Evolutionary conservation across 495 filamentous ascomycete genomes (phyloP).

Genomic region (Aspergillus cristatus): DNA sequence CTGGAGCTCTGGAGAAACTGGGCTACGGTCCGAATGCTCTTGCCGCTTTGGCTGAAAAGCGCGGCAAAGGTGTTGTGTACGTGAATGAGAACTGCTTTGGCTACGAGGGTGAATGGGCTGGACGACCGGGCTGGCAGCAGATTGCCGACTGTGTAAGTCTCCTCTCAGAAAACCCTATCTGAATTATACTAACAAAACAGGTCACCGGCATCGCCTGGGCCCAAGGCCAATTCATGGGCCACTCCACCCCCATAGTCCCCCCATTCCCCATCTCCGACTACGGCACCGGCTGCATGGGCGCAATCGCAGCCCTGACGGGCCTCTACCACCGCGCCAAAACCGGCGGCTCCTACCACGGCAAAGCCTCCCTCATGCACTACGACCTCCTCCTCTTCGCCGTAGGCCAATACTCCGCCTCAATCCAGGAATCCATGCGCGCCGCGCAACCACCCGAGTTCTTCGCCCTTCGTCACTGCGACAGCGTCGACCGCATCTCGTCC

Average conservation of each 20-base stretch:
- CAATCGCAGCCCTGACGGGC: constrained; percentile 53
- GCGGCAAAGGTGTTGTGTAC: constrained; percentile 57
- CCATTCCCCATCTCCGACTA: constrained; percentile 80
- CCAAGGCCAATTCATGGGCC: constrained; percentile 64
- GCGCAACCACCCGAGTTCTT: constrained; percentile 53
- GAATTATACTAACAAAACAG: constrained; percentile 18
- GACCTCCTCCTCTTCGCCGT: constrained; percentile 58
- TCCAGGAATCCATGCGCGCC: constrained; percentile 47
- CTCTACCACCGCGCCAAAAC: constrained; percentile 51
- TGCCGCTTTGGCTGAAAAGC: constrained; percentile 37
- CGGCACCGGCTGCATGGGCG: constrained; percentile 60
- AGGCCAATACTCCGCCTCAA: constrained; percentile 47
- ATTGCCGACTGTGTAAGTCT: constrained; percentile 43
- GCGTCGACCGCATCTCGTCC: constrained; percentile 62
- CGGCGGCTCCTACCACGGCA: constrained; percentile 58
- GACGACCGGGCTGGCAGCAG: constrained; percentile 46
- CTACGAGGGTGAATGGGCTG: constrained; percentile 39
- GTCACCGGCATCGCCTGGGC: constrained; percentile 63
- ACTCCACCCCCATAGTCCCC: constrained; percentile 61
- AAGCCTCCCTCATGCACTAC: constrained; percentile 57
- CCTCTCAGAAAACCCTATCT: constrained; percentile 14
- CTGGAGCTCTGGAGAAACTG: constrained; percentile 54
- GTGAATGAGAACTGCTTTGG: constrained; percentile 70
- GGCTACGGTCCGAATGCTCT: constrained; percentile 51
- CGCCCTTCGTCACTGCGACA: constrained; percentile 56